Percentiles rank a stretch among this genome's conserved stretches.
phyloP scores from a whole-genome alignment of 352 stramenopile genomes.

The Pythium scleroteichum region DNA sequence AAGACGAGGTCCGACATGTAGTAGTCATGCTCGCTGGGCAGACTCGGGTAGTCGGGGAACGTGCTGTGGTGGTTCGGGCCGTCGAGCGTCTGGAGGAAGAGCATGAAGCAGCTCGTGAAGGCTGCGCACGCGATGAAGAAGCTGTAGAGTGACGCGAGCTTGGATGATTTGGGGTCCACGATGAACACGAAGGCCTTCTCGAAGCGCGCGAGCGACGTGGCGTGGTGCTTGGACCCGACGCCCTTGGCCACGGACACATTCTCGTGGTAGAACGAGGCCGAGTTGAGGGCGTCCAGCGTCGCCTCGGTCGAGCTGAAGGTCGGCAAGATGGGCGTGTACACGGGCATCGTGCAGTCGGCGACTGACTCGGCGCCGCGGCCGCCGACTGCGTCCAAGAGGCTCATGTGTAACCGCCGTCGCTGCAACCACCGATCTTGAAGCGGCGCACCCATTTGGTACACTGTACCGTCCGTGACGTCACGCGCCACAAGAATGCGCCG shows the following conservation, averaged over 20 bases:
- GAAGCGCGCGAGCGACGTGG: conserved; percentile 54
- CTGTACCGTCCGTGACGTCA: conserved; percentile 1
- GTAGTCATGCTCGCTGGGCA: conserved; percentile 53
- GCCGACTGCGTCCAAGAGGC: neutral
- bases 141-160: conserved; percentile 62
- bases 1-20: conserved; percentile 69
- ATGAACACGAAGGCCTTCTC: conserved; percentile 72
- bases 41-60: conserved; percentile 58
- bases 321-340: conserved; percentile 61
- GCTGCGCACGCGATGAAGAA: conserved; percentile 70
- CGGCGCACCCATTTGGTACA: neutral
- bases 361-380: neutral
- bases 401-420: too few relatives aligned
- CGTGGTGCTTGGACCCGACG: conserved; percentile 22
- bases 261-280: conserved; percentile 54
- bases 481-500: conserved; percentile 1
- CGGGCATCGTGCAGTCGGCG: conserved; percentile 36
- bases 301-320: conserved; percentile 59
- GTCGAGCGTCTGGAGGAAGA: conserved; percentile 77
- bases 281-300: conserved; percentile 53
- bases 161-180: conserved; percentile 69
- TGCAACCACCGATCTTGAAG: conserved; percentile 12
- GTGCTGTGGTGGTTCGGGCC: conserved; percentile 68
- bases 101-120: conserved; percentile 71
- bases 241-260: conserved; percentile 32